These are phyloP conservation scores for Scheffersomyces cryptocercus DNA, from an alignment of 1,139 yeast genomes.

Conservation along the genomic window DNA sequence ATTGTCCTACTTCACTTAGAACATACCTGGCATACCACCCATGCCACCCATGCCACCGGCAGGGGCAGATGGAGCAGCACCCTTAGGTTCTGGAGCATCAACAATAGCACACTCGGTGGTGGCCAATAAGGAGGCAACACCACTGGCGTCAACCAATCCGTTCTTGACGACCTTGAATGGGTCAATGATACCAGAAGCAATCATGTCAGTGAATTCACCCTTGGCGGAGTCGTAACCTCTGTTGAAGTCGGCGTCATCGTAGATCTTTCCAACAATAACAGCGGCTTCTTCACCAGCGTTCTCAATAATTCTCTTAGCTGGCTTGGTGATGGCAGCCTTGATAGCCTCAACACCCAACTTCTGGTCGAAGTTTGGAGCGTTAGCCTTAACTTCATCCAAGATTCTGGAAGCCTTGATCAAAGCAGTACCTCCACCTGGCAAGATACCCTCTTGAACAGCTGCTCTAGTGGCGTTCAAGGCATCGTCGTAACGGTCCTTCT, in stretches of 20 bases:
- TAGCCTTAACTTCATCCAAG: conserved; percentile 66
- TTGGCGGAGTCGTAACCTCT: conserved; percentile 92
- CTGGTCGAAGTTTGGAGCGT: conserved; percentile 91
- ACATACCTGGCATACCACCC: conserved; percentile 41
- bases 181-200: conserved; percentile 96
- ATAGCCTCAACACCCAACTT: conserved; percentile 96
- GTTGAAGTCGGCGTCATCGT: conserved; percentile 84
- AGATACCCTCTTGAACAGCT: conserved; percentile 98
- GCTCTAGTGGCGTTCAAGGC: conserved; percentile 99
- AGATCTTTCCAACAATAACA: conserved; percentile 94
- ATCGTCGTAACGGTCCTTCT: conserved; percentile 99
- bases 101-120: conserved; percentile 99
- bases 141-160: conserved; percentile 95
- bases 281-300: conserved; percentile 99
- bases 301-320: conserved; percentile 96
- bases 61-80: conserved; percentile 61
- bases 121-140: conserved; percentile 97
- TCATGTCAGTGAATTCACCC: conserved; percentile 95
- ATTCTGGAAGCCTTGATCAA: conserved; percentile 89
- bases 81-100: conserved; percentile 91
- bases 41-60: conserved; percentile 50
- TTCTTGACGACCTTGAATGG: conserved; percentile 99
- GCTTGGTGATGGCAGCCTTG: conserved; percentile 93
- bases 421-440: conserved; percentile 99
- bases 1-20: conserved; percentile 12